phyloP scores from a whole-genome alignment of 1,284 basidiomycete genomes.

The Omphalotus olearius region DNA sequence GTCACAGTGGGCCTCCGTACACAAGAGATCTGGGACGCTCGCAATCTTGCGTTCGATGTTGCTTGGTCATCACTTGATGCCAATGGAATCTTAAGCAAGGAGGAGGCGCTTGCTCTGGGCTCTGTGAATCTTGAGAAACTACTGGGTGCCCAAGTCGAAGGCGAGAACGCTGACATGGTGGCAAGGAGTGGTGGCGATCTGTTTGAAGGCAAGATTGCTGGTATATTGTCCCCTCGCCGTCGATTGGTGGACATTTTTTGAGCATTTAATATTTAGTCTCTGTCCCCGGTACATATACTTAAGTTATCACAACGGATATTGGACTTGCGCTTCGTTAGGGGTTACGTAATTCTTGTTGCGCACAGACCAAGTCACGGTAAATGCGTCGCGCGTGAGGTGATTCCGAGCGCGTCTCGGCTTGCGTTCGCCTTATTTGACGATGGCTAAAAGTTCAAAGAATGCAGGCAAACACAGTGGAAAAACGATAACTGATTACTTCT shows the following conservation, averaged over 20 bases:
- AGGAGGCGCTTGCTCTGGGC: constrained; percentile 44
- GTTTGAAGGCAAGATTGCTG: constrained; percentile 47
- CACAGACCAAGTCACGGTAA: not conserved
- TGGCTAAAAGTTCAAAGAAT: constrained; percentile 30
- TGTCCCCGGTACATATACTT: not conserved
- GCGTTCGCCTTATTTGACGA: constrained; percentile 11
- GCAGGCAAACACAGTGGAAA: constrained; percentile 20
- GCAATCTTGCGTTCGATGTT: constrained; percentile 69
- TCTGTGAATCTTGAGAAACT: constrained; percentile 48
- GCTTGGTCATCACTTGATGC: constrained; percentile 63
- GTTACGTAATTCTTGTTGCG: not conserved
- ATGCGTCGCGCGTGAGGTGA: not conserved
- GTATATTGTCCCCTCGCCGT: constrained; percentile 37
- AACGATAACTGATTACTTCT: constrained; percentile 35
- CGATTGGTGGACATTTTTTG: constrained; percentile 29
- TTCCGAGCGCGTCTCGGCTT: constrained; percentile 2
- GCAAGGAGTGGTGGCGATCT: constrained; percentile 49
- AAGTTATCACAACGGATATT: too few relatives aligned
- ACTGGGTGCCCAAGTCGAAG: constrained; percentile 35
- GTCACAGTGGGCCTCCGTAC: constrained; percentile 61
- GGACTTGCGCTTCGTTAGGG: not conserved
- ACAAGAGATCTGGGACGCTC: constrained; percentile 57
- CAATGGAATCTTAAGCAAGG: constrained; percentile 39
- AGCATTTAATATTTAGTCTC: too few relatives aligned
- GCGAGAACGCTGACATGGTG: constrained; percentile 43